These are phyloP conservation scores for Aspergillus niger DNA, from an alignment of 2,329 filamentous ascomycete genomes.

Conservation along the genomic window DNA sequence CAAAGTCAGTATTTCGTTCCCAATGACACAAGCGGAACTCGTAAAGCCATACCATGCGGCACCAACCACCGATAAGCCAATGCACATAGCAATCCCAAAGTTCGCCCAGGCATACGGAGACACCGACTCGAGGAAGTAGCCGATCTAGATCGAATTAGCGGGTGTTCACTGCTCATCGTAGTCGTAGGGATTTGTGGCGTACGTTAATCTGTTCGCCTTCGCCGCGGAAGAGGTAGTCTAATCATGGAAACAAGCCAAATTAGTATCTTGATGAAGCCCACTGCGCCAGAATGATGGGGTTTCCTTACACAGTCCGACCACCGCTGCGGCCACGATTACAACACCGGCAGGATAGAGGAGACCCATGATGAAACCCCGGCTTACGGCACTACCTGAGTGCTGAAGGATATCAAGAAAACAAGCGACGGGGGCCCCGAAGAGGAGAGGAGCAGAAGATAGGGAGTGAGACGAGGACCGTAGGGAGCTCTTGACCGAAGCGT, in stretches of 20 bases:
- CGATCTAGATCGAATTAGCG: slow-evolving; percentile 61
- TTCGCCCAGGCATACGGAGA: slow-evolving; percentile 94
- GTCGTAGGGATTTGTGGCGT: slow-evolving; percentile 37
- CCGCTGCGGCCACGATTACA: slow-evolving; percentile 66
- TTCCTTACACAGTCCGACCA: slow-evolving; percentile 76
- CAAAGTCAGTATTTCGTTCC: slow-evolving; percentile 7
- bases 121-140: slow-evolving; percentile 88
- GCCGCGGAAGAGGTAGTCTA: slow-evolving; percentile 98
- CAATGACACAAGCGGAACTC: background rate
- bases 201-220: slow-evolving; percentile 96
- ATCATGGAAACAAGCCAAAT: slow-evolving; percentile 18
- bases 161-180: slow-evolving; percentile 8
- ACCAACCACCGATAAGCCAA: slow-evolving; percentile 92
- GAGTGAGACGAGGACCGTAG: slow-evolving; percentile 12
- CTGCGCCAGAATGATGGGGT: slow-evolving; percentile 10
- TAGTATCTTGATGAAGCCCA: slow-evolving; percentile 19
- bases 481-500: slow-evolving; percentile 18
- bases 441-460: slow-evolving; percentile 13
- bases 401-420: slow-evolving; percentile 22
- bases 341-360: slow-evolving; percentile 70
- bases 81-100: slow-evolving; percentile 88
- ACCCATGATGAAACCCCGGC: slow-evolving; percentile 60
- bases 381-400: slow-evolving; percentile 15
- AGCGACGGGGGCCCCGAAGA: slow-evolving; percentile 22
- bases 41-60: slow-evolving; percentile 76